phyloP scores from a whole-genome alignment of 2,329 filamentous ascomycete genomes.

The Basipetospora chlamydospora region DNA sequence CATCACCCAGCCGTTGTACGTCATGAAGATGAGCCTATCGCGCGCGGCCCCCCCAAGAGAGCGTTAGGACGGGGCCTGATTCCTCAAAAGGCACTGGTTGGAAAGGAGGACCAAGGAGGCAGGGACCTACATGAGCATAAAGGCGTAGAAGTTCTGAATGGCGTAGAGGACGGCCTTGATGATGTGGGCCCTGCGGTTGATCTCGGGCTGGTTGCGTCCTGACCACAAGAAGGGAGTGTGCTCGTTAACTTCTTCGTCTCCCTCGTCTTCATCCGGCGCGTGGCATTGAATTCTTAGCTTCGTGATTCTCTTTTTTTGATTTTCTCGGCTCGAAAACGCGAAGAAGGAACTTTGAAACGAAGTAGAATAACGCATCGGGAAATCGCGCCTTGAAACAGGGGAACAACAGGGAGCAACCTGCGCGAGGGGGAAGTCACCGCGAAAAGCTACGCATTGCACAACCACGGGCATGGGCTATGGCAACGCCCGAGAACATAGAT shows the following conservation, averaged over 20 bases:
- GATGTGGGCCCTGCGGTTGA: constrained; percentile 56
- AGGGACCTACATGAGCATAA: constrained; percentile 89
- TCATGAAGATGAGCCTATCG: constrained; percentile 94
- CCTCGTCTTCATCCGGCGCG: no score
- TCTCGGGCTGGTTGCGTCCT: constrained; percentile 54
- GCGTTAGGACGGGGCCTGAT: no score
- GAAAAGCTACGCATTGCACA: not conserved
- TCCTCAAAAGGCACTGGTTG: no score
- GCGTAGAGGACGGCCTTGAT: constrained; percentile 77
- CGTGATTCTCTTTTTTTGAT: no score
- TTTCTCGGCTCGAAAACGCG: no score
- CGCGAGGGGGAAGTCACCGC: no score
- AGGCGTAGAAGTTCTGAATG: constrained; percentile 93
- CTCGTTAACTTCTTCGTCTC: constrained; percentile 40
- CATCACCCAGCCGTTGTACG: constrained; percentile 99
- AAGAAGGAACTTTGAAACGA: no score
- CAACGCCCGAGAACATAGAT: no score
- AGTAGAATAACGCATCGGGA: no score
- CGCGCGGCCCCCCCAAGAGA: no score
- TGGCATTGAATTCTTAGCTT: not conserved
- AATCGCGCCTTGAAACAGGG: no score
- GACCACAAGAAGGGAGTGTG: constrained; percentile 47
- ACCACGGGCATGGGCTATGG: not conserved
- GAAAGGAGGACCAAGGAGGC: not conserved
- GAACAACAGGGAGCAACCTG: no score